Base-by-base conservation (phyloP, 345 rosid species). In the Hibiscus syriacus region DNA sequence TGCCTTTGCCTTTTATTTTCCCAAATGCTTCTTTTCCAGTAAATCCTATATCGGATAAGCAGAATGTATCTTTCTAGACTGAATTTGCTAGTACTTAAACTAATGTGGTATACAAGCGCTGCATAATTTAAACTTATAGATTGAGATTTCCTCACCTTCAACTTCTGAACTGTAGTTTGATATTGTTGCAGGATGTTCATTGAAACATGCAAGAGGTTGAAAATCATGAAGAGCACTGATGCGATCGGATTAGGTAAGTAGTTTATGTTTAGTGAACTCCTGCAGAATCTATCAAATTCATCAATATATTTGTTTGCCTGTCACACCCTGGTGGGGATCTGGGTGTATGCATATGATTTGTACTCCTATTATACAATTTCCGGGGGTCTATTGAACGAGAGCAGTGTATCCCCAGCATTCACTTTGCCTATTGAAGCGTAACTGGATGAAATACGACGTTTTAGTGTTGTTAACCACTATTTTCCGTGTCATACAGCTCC, bases 201-300 rank as follows among this genome's bases (percentile, higher is more conserved):
- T 55, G 96, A 90, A 8, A 73, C 95, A 38, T 92, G 98, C 83
- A 78, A 79, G 79, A 85, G 81, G 78, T 79, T 92, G 70, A 92
- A 92, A 84, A 92, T 89, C 71, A 92, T 92, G 96, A 92, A 92
- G 75, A 82, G 98, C 39, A 79, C 94, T 55, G 96, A 92, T 84
- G 90, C 96, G 19, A 92, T 92, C 68, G 98, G 98, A 20, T 87
- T 92, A 77, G 96, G 98, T 87, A 30, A 13, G 80, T 70, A 19
- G 8, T 19, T 7, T 67, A 27, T 22, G 8, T 68, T 71, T 27
- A 36, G 9, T 17, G 20, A 52, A 12, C 9, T 36, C 26, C 26
- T 34, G 22, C 8, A 19, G 25, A 17, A 17, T 36, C 27, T 41
- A 57, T 32, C 43, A 8, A n/a, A n/a, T 26, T 32, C 43, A 34